Evolutionary conservation across 106 monocot species (phyloP).

Genomic region (Gastrodia elata): DNA sequence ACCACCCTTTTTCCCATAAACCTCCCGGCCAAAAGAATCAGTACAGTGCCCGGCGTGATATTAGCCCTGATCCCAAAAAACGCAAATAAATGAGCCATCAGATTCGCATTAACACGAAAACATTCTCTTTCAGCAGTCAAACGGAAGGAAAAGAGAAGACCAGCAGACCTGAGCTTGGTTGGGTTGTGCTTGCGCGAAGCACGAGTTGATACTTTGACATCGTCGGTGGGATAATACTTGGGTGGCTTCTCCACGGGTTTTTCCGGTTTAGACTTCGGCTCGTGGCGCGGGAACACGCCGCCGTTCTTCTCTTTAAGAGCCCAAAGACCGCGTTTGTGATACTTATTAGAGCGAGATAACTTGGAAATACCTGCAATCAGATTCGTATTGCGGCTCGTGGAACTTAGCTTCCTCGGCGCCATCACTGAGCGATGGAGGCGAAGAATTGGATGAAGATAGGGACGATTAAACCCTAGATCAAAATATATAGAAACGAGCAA

Average conservation of each 20-base stretch:
- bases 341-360: slow-evolving; percentile 22
- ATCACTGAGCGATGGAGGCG: slow-evolving; percentile 1
- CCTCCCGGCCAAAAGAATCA: slow-evolving; percentile 41
- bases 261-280: slow-evolving; percentile 2
- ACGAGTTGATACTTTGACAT: slow-evolving; percentile 16
- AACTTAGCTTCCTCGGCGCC: slow-evolving; percentile 22
- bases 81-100: not conserved
- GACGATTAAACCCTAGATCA: slow-evolving; percentile 10
- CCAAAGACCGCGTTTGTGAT: slow-evolving; percentile 31
- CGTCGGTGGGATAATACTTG: slow-evolving; percentile 29
- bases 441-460: too few species aligned
- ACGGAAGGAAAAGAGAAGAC: not conserved
- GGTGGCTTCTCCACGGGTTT: slow-evolving; percentile 19
- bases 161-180: slow-evolving; percentile 22
- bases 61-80: slow-evolving; percentile 18
- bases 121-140: not conserved
- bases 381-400: slow-evolving; percentile 14
- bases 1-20: slow-evolving; percentile 43
- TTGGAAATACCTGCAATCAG: slow-evolving; percentile 17
- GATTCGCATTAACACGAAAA: not conserved
- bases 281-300: slow-evolving; percentile 20
- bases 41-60: slow-evolving; percentile 28
- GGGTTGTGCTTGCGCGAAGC: slow-evolving; percentile 26
- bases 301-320: slow-evolving; percentile 30
- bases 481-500: too few species aligned